A percentile compares a stretch with the other conserved stretches of the same genome.
These are phyloP conservation scores for Quercus ilex DNA, from an alignment of 306 rosid species.

Conservation along the genomic window DNA sequence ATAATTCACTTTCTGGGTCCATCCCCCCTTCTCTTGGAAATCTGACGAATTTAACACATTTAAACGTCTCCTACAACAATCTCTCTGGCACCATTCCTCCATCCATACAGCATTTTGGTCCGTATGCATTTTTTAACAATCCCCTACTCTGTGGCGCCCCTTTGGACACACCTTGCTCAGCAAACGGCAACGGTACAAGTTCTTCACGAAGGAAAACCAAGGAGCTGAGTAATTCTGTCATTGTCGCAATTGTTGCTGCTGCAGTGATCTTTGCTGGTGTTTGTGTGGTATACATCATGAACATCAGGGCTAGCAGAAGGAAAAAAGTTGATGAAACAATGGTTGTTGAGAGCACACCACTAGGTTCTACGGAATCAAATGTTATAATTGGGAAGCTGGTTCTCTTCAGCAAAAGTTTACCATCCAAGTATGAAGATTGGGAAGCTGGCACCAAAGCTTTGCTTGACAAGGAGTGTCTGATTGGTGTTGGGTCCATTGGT, in stretches of 20 bases:
- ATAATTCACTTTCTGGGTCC: constrained; percentile 61
- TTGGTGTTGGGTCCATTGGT: constrained; percentile 92
- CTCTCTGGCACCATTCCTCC: constrained; percentile 78
- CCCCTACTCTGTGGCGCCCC: constrained; percentile 90
- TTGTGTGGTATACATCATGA: constrained; percentile 80
- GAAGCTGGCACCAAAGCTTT: constrained; percentile 94
- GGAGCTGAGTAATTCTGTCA: constrained; percentile 67
- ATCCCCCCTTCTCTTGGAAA: constrained; percentile 77
- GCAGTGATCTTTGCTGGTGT: constrained; percentile 82
- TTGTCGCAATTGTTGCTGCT: constrained; percentile 93
- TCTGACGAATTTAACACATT: constrained; percentile 46
- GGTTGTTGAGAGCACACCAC: constrained; percentile 86
- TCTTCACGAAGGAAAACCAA: constrained; percentile 45
- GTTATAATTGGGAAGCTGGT: constrained; percentile 89
- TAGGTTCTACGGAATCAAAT: constrained; percentile 70
- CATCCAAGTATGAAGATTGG: constrained; percentile 98
- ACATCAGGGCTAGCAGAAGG: constrained; percentile 53
- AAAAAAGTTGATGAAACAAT: constrained; percentile 48
- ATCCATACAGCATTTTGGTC: constrained; percentile 57
- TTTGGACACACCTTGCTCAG: constrained; percentile 64
- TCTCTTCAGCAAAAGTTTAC: constrained; percentile 93
- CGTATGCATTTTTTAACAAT: constrained; percentile 66
- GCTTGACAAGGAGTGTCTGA: constrained; percentile 85
- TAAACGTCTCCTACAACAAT: constrained; percentile 76
- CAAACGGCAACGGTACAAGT: constrained; percentile 30